Evolutionary conservation across 2,329 filamentous ascomycete species (phyloP).

Genomic region (Aspergillus carbonarius): DNA sequence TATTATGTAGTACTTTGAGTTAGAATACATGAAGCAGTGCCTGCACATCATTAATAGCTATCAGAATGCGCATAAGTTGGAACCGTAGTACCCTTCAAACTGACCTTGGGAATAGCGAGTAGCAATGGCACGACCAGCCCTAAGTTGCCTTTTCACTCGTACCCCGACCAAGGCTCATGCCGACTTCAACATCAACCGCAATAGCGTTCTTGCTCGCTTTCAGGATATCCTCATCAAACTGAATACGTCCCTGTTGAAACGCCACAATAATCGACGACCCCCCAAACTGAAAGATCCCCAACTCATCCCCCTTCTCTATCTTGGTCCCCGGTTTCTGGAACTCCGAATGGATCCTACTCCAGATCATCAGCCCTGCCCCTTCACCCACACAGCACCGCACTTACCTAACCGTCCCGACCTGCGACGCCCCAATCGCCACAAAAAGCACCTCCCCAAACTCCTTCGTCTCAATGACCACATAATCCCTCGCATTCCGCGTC

Average conservation of each 20-base stretch:
- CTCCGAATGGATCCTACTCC: conserved; percentile 36
- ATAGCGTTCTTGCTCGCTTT: conserved; percentile 33
- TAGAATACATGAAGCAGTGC: too few relatives aligned
- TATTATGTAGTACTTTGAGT: too few relatives aligned
- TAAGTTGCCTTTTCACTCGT: background rate
- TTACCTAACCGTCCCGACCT: conserved; percentile 44
- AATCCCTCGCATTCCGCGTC: conserved; percentile 40
- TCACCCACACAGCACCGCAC: conserved; percentile 8
- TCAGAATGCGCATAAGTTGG: too few relatives aligned
- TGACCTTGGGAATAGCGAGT: too few relatives aligned
- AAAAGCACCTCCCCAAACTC: conserved; percentile 46
- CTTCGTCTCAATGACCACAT: conserved; percentile 38
- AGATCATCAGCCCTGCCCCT: background rate
- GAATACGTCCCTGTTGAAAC: conserved; percentile 38
- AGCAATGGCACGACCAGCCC: too few relatives aligned
- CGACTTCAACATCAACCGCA: conserved; percentile 41
- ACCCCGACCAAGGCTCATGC: conserved; percentile 37
- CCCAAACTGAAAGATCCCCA: conserved; percentile 44
- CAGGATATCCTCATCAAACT: conserved; percentile 41
- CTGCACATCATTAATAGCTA: too few relatives aligned
- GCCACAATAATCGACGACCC: conserved; percentile 45
- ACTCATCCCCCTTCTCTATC: conserved; percentile 43
- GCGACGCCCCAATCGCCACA: conserved; percentile 43
- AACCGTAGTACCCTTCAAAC: too few relatives aligned
- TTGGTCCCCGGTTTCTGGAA: conserved; percentile 28